Evolutionary conservation across 192 early-diverging fungal species (phyloP).

Genomic region (Obelidium mucronatum): DNA sequence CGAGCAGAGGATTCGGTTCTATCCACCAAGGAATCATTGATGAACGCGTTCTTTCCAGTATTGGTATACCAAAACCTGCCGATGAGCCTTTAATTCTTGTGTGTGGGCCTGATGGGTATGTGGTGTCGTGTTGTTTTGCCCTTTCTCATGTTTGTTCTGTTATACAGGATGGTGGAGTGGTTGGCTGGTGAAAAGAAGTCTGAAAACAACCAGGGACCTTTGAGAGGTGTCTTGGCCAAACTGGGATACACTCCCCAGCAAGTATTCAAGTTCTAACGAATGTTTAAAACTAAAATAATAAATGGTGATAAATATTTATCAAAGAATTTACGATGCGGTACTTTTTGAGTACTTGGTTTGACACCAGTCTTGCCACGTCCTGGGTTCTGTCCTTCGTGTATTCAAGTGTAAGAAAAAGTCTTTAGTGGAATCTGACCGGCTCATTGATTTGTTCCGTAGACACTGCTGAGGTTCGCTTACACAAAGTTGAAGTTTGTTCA

Average conservation of each 20-base stretch:
- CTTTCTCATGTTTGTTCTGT: neutral
- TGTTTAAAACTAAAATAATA: neutral
- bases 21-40: constrained; percentile 64
- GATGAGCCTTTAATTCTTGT: constrained; percentile 47
- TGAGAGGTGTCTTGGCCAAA: constrained; percentile 85
- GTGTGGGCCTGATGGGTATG: constrained; percentile 65
- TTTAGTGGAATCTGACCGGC: neutral
- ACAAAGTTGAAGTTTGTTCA: neutral
- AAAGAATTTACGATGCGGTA: too few species aligned
- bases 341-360: neutral
- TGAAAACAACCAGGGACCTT: constrained; percentile 71
- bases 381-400: neutral
- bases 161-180: constrained; percentile 40
- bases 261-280: constrained; percentile 83
- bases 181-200: constrained; percentile 49
- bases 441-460: neutral
- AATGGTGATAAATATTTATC: neutral
- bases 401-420: neutral
- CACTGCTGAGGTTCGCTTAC: neutral
- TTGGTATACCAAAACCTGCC: constrained; percentile 63
- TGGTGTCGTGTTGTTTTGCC: constrained; percentile 28
- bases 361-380: neutral
- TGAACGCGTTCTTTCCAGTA: constrained; percentile 48
- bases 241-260: constrained; percentile 73
- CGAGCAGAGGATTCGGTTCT: constrained; percentile 16